A percentile compares a stretch with the other conserved stretches of the same genome.
Evolutionary conservation across 164 flowering plant species (phyloP).

Genomic region (Magnolia kwangsiensis): DNA sequence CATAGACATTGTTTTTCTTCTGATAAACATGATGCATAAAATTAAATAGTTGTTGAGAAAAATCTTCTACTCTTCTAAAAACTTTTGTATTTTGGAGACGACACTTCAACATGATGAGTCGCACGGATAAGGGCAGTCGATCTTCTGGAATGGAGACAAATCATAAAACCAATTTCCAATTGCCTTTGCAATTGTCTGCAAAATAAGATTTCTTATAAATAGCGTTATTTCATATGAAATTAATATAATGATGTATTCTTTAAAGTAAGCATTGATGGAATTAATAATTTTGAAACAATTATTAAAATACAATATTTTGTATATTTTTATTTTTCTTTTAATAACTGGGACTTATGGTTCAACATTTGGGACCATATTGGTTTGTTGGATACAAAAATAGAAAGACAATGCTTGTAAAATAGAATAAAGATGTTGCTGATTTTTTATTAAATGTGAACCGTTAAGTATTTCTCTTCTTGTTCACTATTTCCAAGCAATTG

Average conservation of each 20-base stretch:
- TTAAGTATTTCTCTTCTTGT: not conserved
- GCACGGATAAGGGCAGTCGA: slow-evolving; percentile 88
- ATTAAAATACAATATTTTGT: not conserved
- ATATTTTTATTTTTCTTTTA: not conserved
- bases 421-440: too few relatives aligned
- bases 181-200: slow-evolving; percentile 84
- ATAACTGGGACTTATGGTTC: not conserved
- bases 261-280: too few relatives aligned
- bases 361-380: too few relatives aligned
- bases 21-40: too few relatives aligned
- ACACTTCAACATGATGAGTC: slow-evolving; percentile 74
- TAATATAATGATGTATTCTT: too few relatives aligned
- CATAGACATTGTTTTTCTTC: too few relatives aligned
- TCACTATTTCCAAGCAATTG: not conserved
- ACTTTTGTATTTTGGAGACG: slow-evolving; percentile 30
- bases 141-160: slow-evolving; percentile 52
- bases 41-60: not conserved
- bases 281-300: too few relatives aligned
- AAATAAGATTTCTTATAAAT: not conserved
- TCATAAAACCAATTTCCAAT: slow-evolving; percentile 92
- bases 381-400: too few relatives aligned
- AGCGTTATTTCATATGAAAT: too few relatives aligned
- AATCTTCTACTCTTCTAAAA: not conserved
- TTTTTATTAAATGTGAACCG: not conserved
- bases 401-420: too few relatives aligned